Percentiles rank a stretch among this genome's conserved stretches.
Evolutionary conservation across 306 rosid species (phyloP).

Genomic region (Malus orientalis): DNA sequence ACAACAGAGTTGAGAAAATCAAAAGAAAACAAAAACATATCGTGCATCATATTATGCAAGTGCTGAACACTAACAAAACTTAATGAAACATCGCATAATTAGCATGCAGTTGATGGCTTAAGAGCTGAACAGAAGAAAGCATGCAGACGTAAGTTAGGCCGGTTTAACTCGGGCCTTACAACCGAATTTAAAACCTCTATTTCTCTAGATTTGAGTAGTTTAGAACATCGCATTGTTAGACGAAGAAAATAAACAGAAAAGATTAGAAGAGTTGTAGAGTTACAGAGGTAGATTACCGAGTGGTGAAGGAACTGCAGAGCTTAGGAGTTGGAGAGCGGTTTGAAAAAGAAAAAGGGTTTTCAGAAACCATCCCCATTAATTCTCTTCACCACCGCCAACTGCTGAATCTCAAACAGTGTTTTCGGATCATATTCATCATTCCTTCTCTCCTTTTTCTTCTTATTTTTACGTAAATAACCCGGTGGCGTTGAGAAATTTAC

Average conservation of each 20-base stretch:
- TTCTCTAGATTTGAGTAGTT: background rate
- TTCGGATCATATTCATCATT: background rate
- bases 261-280: background rate
- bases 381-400: background rate
- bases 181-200: too few relatives aligned
- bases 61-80: background rate
- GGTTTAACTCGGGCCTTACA: too few relatives aligned
- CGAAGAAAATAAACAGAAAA: background rate
- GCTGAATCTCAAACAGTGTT: slow-evolving; percentile 13
- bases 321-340: slow-evolving; percentile 53
- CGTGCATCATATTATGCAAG: background rate
- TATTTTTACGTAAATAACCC: slow-evolving; percentile 3
- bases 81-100: background rate
- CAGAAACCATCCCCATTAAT: slow-evolving; percentile 48
- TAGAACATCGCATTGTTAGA: background rate
- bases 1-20: background rate
- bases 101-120: background rate
- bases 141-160: too few relatives aligned
- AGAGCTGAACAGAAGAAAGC: background rate
- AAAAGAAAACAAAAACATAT: background rate
- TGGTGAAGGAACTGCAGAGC: slow-evolving; percentile 67
- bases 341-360: slow-evolving; percentile 43
- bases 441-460: background rate
- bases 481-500: slow-evolving; percentile 3
- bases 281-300: slow-evolving; percentile 36